A percentile compares a stretch with the other conserved stretches of the same genome.
These are phyloP conservation scores for Phytomonas francai DNA, from an alignment of 208 protist genomes.

Conservation along the genomic window DNA sequence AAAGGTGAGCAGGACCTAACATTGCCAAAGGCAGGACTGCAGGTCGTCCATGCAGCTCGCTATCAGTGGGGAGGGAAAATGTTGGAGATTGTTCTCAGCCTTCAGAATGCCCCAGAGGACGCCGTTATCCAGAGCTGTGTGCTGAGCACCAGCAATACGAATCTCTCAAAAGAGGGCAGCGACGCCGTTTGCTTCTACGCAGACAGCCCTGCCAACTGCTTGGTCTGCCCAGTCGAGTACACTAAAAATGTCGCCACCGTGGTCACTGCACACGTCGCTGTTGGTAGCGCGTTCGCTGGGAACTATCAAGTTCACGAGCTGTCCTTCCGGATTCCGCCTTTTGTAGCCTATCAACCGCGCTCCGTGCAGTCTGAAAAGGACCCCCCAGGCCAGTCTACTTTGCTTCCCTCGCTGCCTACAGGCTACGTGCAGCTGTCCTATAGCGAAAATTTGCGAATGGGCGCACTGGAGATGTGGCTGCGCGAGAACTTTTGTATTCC, in stretches of 20 bases:
- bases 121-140: constrained; percentile 66
- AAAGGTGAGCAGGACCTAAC: constrained; percentile 55
- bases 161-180: constrained; percentile 11
- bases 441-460: constrained; percentile 25
- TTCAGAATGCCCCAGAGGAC: constrained; percentile 13
- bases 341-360: constrained; percentile 65
- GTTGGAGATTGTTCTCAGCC: constrained; percentile 31
- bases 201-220: constrained; percentile 22
- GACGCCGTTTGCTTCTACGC: constrained; percentile 35
- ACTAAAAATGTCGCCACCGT: constrained; percentile 40
- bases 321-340: constrained; percentile 64
- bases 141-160: constrained; percentile 14
- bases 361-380: constrained; percentile 9
- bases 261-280: constrained; percentile 71
- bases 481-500: constrained; percentile 42
- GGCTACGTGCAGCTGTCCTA: constrained; percentile 47
- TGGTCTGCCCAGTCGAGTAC: constrained; percentile 57
- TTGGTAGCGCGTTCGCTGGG: constrained; percentile 49
- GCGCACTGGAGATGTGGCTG: constrained; percentile 33
- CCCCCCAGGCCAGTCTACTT: constrained; percentile 1
- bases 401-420: constrained; percentile 17
- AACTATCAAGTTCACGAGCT: constrained; percentile 86
- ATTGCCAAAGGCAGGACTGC: constrained; percentile 41
- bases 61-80: constrained; percentile 20
- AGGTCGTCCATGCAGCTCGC: constrained; percentile 22